phyloP scores from a whole-genome alignment of 2,329 filamentous ascomycete genomes.

The Cladorrhinum sp. region DNA sequence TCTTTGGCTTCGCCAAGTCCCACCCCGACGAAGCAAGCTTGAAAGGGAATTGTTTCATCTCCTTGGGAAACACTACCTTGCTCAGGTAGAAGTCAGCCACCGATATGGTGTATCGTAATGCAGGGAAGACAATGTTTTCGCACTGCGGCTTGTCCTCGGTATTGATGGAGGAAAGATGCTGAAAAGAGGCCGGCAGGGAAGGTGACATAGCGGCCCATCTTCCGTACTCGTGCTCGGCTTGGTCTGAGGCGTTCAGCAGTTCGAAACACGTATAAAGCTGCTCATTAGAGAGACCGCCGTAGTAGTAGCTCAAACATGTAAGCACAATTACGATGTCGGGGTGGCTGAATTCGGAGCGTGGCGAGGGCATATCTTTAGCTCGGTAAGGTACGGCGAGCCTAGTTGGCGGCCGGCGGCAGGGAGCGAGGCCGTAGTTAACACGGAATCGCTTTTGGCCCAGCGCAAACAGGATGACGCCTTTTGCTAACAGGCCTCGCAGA shows the following conservation, averaged over 20 bases:
- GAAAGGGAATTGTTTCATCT: slow-evolving; percentile 61
- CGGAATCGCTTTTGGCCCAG: slow-evolving; percentile 65
- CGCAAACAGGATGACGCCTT: slow-evolving; percentile 57
- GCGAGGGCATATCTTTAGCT: slow-evolving; percentile 62
- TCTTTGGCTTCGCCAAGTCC: slow-evolving; percentile 48
- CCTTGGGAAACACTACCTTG: slow-evolving; percentile 61
- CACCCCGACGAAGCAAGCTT: slow-evolving; percentile 66
- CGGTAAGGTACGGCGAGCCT: slow-evolving; percentile 58
- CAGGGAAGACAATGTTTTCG: slow-evolving; percentile 47
- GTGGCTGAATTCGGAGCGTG: slow-evolving; percentile 65
- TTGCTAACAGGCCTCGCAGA: slow-evolving; percentile 60
- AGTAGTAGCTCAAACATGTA: slow-evolving; percentile 67
- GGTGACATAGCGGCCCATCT: slow-evolving; percentile 46
- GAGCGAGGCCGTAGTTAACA: slow-evolving; percentile 61
- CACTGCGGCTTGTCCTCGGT: slow-evolving; percentile 53
- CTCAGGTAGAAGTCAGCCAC: slow-evolving; percentile 61
- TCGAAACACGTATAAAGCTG: slow-evolving; percentile 51
- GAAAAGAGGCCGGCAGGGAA: slow-evolving; percentile 46
- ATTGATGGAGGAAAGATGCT: slow-evolving; percentile 52
- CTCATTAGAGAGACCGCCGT: slow-evolving; percentile 48
- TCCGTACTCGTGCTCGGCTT: slow-evolving; percentile 56
- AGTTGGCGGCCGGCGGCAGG: slow-evolving; percentile 42
- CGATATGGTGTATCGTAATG: slow-evolving; percentile 48
- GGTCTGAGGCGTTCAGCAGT: slow-evolving; percentile 52
- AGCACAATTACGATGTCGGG: slow-evolving; percentile 64